Evolutionary conservation across 495 filamentous ascomycete species (phyloP), one percentile per base, ranked within the genome.

Genomic region (Talaromyces liani): DNA sequence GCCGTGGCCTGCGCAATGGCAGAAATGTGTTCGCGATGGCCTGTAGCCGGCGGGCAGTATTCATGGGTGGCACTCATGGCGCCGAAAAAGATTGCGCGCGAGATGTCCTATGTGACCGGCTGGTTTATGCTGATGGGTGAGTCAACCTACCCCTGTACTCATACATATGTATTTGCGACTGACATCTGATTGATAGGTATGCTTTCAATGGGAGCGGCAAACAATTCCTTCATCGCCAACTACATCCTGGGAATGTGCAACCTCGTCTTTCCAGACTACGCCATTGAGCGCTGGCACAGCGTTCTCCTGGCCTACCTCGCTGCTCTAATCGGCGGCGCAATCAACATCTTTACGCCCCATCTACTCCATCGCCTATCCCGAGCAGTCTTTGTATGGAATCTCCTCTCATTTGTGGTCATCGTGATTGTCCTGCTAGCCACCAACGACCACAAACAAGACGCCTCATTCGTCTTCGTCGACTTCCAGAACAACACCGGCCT

Each of bases 401-500:
- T 87, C 20, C 63, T 66, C 16, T 75, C 82, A 1, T 85, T 87
- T 65, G 62, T 86, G 45, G 69, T 81, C 51, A 72, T 83, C 6
- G 74, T 81, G 18, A 73, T 82, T 62, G 78, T 77, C 0, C 77
- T 85, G 53, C 73, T 85, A 9, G 81, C 82, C 4, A 78, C 71
- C 6, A 84, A 84, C 41, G 76, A 83, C 49, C 74, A 84, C 69
- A 85, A 84, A 65, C 80, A 86, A 58, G 67, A 79, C 0, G 75
- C 82, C 3, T 79, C 75, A 41, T 85, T 87, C 62, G 84, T 86
- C 14, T 85, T 85, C 70, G 62, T 66, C 2, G 77, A 84, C 14
- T 85, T 87, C 67, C 78, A 86, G 63, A 85, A 86, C 63, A 73
- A 76, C 51, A 80, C 82, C 1, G 84, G 84, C 24, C 84, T 82